Base-by-base conservation (phyloP, 805 yeast genomes). In the Candida vartiovaarae region DNA sequence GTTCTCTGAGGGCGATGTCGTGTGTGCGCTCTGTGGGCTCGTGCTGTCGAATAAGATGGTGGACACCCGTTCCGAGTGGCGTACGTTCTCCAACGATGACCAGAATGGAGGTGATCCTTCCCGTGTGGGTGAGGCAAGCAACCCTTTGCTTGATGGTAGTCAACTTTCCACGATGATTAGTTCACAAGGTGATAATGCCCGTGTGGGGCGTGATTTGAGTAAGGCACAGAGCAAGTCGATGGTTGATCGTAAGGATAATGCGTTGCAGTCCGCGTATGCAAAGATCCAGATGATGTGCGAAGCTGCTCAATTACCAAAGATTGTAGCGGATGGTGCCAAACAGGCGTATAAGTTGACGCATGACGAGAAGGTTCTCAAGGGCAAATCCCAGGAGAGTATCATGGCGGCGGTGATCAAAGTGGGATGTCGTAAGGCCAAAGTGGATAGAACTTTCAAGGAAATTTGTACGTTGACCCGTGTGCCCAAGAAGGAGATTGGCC, bases 121-220 rank as follows among this genome's bases (percentile, higher is more conserved):
- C 52, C 98, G 99, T 85, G 99, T 91, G 50, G 99, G 99, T 64
- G 97, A 90, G 61, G 97, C 97, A 5, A 82, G 89, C 15, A 90
- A 90, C 61, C 96, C 97, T 8, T 69, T 90, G 43, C 72, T 93
- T 53, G 97, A 90, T 59, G 84, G 95, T 23, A 91, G 85, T 55
- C 95, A 90, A 63, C 78, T 91, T 44, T 87, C 95, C 11, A 91
- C 99, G 4, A 82, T 90, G 71, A 93, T 93, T 48, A 85, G 96
- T 27, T 80, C 82, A 46, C 86, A 87, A 33, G 95, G 88, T 36
- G 95, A 90, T 50, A 45, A 45, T n/a, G 76, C 82, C n/a, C 76
- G 81, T 48, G 76, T 79, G 3, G 95, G 96, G n/a, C 72, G 95
- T 49, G 98, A 91, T 52, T 74, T 91, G 59, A 88, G 82, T 57